phyloP scores from a whole-genome alignment of 345 rosid genomes.

The Carallia brachiata region DNA sequence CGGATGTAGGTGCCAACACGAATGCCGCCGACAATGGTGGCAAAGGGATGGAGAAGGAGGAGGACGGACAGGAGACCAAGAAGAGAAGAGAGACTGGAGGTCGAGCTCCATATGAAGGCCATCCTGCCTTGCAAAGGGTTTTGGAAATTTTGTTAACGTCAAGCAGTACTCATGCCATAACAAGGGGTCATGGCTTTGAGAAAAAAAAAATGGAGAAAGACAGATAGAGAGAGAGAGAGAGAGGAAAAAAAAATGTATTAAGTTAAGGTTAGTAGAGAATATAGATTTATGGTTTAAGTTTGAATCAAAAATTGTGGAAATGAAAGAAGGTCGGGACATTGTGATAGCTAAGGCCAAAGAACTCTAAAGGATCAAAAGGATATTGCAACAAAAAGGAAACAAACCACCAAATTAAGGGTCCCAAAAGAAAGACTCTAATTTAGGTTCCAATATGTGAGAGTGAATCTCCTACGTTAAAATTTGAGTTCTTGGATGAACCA shows the following conservation, averaged over 20 bases:
- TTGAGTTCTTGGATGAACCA: too few species aligned
- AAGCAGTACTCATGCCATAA: too few species aligned
- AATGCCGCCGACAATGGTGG: conserved; percentile 26
- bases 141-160: neutral
- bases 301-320: conserved; percentile 13
- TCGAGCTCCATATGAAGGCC: conserved; percentile 50
- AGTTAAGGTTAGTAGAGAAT: neutral
- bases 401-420: too few species aligned
- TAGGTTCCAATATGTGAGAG: too few species aligned
- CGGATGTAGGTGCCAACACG: conserved; percentile 36
- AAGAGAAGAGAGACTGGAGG: conserved; percentile 25
- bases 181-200: neutral
- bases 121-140: conserved; percentile 42
- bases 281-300: neutral
- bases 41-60: conserved; percentile 33
- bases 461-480: too few species aligned
- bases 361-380: too few species aligned
- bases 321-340: conserved; percentile 13
- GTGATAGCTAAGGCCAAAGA: neutral
- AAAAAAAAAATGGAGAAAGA: neutral
- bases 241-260: neutral
- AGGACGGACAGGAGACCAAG: conserved; percentile 69
- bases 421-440: too few species aligned
- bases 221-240: neutral
- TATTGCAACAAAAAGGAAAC: too few species aligned